phyloP scores from a whole-genome alignment of 352 stramenopile genomes.

The Phytopythium montanum region DNA sequence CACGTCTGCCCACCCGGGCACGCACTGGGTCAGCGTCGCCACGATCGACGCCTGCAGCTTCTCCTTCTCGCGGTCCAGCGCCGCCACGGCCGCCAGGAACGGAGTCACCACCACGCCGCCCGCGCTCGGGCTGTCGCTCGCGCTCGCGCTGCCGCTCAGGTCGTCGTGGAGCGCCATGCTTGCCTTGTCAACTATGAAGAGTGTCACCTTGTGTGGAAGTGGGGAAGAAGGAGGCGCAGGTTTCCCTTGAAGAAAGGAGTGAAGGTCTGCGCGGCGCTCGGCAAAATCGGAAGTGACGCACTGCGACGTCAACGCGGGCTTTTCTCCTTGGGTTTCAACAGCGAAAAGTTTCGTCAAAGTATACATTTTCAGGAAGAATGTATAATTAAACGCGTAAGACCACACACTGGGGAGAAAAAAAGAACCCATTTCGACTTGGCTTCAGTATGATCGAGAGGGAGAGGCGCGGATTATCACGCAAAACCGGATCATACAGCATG shows the following conservation, averaged over 20 bases:
- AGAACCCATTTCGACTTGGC: slow-evolving; percentile 1
- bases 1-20: slow-evolving; percentile 53
- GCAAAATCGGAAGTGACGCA: background rate
- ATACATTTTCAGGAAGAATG: background rate
- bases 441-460: background rate
- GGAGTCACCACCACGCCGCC: slow-evolving; percentile 40
- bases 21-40: slow-evolving; percentile 44
- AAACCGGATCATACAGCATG: background rate
- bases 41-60: slow-evolving; percentile 71
- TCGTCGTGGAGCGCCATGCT: background rate
- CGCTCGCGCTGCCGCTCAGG: background rate
- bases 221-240: background rate
- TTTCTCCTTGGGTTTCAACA: background rate
- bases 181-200: too few species aligned
- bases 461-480: background rate
- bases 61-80: slow-evolving; percentile 64
- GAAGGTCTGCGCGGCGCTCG: background rate
- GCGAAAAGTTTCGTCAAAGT: background rate
- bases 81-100: slow-evolving; percentile 47
- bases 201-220: too few species aligned
- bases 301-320: background rate
- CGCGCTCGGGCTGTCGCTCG: slow-evolving; percentile 8
- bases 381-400: background rate
- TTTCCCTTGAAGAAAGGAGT: background rate
- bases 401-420: slow-evolving; percentile 4